Conservation (phyloP, 805 yeast genomes). For the Pichia eremophila region DNA sequence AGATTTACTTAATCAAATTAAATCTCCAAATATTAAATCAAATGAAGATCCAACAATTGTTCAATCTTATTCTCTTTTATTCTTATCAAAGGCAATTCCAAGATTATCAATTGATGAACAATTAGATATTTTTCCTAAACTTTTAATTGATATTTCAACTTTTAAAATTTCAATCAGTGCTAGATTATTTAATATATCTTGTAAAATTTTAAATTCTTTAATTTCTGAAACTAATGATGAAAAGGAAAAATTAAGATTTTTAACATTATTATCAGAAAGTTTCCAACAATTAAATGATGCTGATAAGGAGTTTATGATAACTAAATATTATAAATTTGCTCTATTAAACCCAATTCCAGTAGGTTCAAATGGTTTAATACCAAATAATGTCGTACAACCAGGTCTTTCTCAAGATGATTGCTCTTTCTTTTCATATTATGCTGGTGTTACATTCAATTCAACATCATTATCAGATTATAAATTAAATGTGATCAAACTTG, state of each 20-base stretch:
- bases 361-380: slow-evolving; percentile 29
- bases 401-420: slow-evolving; percentile 54
- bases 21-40: slow-evolving; percentile 37
- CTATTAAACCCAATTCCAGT: slow-evolving; percentile 40
- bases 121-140: slow-evolving; percentile 34
- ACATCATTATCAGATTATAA: slow-evolving; percentile 37
- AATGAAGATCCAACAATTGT: slow-evolving; percentile 41
- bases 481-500: slow-evolving; percentile 32
- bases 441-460: slow-evolving; percentile 52
- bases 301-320: slow-evolving; percentile 35
- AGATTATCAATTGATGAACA: slow-evolving; percentile 35
- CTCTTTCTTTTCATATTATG: slow-evolving; percentile 55
- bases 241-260: not conserved
- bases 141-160: slow-evolving; percentile 37
- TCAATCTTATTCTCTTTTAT: slow-evolving; percentile 52
- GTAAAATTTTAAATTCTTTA: slow-evolving; percentile 35
- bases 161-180: slow-evolving; percentile 31
- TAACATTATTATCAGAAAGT: slow-evolving; percentile 9
- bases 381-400: slow-evolving; percentile 42
- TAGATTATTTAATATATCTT: slow-evolving; percentile 50
- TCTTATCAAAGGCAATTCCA: slow-evolving; percentile 60
- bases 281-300: slow-evolving; percentile 9
- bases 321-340: slow-evolving; percentile 46
- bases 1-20: slow-evolving; percentile 55
- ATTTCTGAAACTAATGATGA: not conserved